Base-by-base conservation (phyloP, 257 asterid genomes). In the Nicotiana noctiflora region DNA sequence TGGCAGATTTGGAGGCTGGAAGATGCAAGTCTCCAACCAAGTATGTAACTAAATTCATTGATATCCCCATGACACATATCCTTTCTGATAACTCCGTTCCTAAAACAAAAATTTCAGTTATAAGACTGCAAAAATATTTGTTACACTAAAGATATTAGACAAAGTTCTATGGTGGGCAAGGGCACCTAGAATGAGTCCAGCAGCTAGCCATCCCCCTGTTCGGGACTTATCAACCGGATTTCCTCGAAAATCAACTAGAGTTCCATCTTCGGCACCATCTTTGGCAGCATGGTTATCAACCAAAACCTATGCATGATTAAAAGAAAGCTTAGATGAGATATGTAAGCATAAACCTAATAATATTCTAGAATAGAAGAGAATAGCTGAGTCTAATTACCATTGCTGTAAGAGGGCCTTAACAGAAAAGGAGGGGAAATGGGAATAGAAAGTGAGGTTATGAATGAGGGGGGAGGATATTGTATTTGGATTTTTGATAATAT, bases 151-250 rank as follows among this genome's bases (percentile, higher is more conserved):
- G 17, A 32, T 4, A 19, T 37, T 56, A 44, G 34, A 18, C 12
- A 56, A 15, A 29, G 10, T 27, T 12, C 0, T 59, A 7, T 19
- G 0, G 2, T 29, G 31, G 7, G 7, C 34, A 4, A 25, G 10
- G 25, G 53, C 65, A 90, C 98, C 98, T 88, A 94, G 84, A 83
- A 94, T 92, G 49, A 92, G 95, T 65, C 98, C 98, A 0, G 98
- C 97, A 0, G 92, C 97, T 0, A 94, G 88, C 97, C 97, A 94
- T 65, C 98, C 97, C 1, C 98, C 98, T 75, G 94, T 92, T 80
- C 70, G 84, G 8, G 97, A 89, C 65, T 84, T 91, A 46, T 94
- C 98, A 12, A 89, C 91, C 49, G 93, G 97, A 1, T 90, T 90
- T 44, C 98, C 97, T 1, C 85, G 89, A 82, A 80, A 91, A 88